Percentiles rank a stretch among this genome's conserved stretches.
phyloP scores from a whole-genome alignment of 2,329 filamentous ascomycete genomes.

The Chaetomium sp. region DNA sequence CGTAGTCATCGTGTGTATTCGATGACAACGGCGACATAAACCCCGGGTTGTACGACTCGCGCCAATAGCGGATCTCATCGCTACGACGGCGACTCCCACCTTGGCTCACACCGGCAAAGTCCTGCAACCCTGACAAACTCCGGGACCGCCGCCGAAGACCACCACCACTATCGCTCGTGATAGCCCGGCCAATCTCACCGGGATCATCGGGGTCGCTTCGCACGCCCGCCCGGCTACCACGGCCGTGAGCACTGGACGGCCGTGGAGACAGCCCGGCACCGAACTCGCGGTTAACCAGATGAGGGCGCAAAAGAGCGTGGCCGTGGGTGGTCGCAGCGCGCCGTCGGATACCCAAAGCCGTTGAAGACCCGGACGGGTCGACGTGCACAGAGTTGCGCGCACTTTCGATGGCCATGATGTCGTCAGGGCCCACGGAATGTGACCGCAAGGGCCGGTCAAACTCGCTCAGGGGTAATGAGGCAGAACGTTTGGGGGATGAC shows the following conservation, averaged over 20 bases:
- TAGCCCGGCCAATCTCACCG: slow-evolving; percentile 54
- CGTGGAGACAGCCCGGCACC: slow-evolving; percentile 53
- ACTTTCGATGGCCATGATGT: slow-evolving; percentile 47
- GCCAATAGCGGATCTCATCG: slow-evolving; percentile 59
- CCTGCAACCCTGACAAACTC: slow-evolving; percentile 50
- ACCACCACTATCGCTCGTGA: slow-evolving; percentile 45
- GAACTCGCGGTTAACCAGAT: slow-evolving; percentile 32
- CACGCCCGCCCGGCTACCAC: slow-evolving; percentile 27
- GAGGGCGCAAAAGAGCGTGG: slow-evolving; percentile 32
- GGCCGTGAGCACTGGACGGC: slow-evolving; percentile 54
- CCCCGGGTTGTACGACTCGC: slow-evolving; percentile 51
- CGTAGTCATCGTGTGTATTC: slow-evolving; percentile 23
- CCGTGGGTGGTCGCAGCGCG: slow-evolving; percentile 38
- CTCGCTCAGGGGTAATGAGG: slow-evolving; percentile 54
- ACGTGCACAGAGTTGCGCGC: slow-evolving; percentile 47
- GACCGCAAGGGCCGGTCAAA: slow-evolving; percentile 55
- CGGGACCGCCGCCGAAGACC: slow-evolving; percentile 48
- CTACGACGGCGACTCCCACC: slow-evolving; percentile 43
- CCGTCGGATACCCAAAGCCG: slow-evolving; percentile 19
- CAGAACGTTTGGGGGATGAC: slow-evolving; percentile 45
- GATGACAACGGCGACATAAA: slow-evolving; percentile 48
- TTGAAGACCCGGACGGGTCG: slow-evolving; percentile 30
- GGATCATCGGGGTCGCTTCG: slow-evolving; percentile 36
- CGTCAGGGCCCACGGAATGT: slow-evolving; percentile 53
- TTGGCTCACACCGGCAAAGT: slow-evolving; percentile 30